These are phyloP conservation scores for Microdochium bolleyi DNA, from an alignment of 2,329 filamentous ascomycete species.

Conservation along the genomic window DNA sequence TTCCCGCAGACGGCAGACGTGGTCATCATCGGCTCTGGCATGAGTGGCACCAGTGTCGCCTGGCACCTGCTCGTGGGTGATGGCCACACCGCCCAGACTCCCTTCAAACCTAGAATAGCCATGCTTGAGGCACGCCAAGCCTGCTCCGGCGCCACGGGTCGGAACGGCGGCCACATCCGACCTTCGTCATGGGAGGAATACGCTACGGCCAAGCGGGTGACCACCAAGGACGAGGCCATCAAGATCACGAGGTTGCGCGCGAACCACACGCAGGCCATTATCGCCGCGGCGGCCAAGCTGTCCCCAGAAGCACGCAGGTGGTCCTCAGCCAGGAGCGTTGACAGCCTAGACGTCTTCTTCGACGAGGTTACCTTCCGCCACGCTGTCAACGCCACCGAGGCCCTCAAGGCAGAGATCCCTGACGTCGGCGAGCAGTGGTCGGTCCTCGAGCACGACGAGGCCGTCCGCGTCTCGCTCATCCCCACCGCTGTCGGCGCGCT, in stretches of 20 bases:
- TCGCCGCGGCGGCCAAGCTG: conserved; percentile 23
- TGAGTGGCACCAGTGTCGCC: conserved; percentile 35
- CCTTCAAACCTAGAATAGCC: conserved; percentile 20
- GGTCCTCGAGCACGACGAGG: conserved; percentile 18
- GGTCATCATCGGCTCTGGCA: conserved; percentile 46
- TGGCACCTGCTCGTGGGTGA: conserved; percentile 16
- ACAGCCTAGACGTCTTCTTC: conserved; percentile 37
- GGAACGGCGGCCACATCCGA: conserved; percentile 46
- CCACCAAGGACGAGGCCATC: conserved; percentile 27
- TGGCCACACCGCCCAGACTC: not conserved
- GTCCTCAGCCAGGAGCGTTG: conserved; percentile 23
- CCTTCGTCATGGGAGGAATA: conserved; percentile 33
- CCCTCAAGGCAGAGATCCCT: conserved; percentile 17
- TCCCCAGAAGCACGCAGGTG: conserved; percentile 12
- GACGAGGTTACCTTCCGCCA: conserved; percentile 10
- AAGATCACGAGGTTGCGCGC: conserved; percentile 33
- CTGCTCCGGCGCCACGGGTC: conserved; percentile 43
- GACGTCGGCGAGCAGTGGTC: conserved; percentile 28
- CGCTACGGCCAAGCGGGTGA: conserved; percentile 15
- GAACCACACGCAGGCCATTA: conserved; percentile 28
- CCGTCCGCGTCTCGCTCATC: no score
- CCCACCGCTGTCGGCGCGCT: no score
- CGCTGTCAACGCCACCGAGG: conserved; percentile 21
- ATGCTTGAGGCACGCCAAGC: conserved; percentile 41
- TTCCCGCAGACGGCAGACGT: conserved; percentile 34